A percentile compares a stretch with the other conserved stretches of the same genome.
These are phyloP conservation scores for Pythium rishiriense DNA, from an alignment of 352 stramenopile species.

Conservation along the genomic window DNA sequence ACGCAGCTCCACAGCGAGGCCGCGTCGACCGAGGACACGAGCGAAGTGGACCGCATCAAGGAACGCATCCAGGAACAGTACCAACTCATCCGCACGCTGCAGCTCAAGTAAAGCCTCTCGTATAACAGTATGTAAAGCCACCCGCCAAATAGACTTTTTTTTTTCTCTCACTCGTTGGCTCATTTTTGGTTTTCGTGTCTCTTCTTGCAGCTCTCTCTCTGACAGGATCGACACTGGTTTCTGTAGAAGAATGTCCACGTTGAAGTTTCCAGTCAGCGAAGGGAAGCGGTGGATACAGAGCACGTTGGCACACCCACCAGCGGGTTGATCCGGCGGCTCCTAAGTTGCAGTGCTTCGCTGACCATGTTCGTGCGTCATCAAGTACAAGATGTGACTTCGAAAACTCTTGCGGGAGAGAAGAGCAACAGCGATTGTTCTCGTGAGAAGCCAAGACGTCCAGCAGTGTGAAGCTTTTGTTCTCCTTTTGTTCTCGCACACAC, in stretches of 20 bases:
- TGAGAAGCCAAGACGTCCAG: no score
- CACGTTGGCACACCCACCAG: no score
- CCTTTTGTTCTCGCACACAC: no score
- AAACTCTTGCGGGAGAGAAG: no score
- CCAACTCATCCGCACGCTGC: slow-evolving; percentile 23
- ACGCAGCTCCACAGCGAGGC: slow-evolving; percentile 22
- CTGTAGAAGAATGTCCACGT: not conserved
- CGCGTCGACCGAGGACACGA: slow-evolving; percentile 6
- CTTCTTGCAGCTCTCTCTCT: not conserved
- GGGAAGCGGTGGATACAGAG: not conserved
- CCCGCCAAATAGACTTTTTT: not conserved
- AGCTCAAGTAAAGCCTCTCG: slow-evolving; percentile 18
- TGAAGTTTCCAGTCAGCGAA: not conserved
- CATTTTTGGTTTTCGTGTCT: not conserved
- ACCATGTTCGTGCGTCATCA: no score
- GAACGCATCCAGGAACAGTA: slow-evolving; percentile 28
- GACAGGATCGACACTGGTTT: not conserved
- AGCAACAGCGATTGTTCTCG: no score
- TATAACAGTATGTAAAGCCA: not conserved
- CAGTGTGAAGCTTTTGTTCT: no score
- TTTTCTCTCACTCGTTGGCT: no score
- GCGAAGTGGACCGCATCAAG: slow-evolving; percentile 24
- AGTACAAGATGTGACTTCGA: no score
- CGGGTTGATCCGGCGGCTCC: no score
- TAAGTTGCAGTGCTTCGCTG: no score